Percentiles rank a stretch among this genome's conserved stretches.
These are phyloP conservation scores for Beauveria scarabaeidicola DNA, from an alignment of 2,329 filamentous ascomycete genomes.

Conservation along the genomic window DNA sequence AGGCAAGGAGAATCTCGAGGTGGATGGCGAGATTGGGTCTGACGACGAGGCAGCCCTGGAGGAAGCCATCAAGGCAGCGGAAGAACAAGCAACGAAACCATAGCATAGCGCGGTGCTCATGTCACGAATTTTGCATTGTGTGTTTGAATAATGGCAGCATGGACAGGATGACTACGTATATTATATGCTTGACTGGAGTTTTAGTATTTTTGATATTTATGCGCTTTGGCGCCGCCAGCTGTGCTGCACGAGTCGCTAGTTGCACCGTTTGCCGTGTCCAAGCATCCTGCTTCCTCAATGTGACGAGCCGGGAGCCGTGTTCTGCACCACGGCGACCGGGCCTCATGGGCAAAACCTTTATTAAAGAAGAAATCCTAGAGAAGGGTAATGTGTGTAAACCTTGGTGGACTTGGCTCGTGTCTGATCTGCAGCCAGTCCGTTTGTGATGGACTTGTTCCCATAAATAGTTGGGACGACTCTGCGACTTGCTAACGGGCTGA, in stretches of 20 bases:
- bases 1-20: conserved; percentile 9
- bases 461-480: not conserved
- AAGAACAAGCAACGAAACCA: conserved; percentile 15
- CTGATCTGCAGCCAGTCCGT: not conserved
- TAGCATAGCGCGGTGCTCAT: not conserved
- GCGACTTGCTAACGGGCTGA: not conserved
- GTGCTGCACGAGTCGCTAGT: not conserved
- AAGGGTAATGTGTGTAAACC: no score
- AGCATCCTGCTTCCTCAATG: not conserved
- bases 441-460: not conserved
- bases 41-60: conserved; percentile 31
- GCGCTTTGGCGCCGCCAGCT: not conserved
- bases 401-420: not conserved
- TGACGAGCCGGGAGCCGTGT: not conserved
- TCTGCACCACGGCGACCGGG: not conserved
- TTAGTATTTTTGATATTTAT: not conserved
- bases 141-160: not conserved
- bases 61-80: conserved; percentile 26
- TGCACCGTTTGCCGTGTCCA: not conserved
- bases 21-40: conserved; percentile 23
- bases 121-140: not conserved
- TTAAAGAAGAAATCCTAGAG: no score
- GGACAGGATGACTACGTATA: not conserved
- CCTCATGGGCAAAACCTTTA: not conserved
- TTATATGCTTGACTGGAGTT: not conserved